Percentiles rank a stretch among this genome's conserved stretches.
Evolutionary conservation across 306 rosid genomes (phyloP).

Genomic region (Vigna mungo): DNA sequence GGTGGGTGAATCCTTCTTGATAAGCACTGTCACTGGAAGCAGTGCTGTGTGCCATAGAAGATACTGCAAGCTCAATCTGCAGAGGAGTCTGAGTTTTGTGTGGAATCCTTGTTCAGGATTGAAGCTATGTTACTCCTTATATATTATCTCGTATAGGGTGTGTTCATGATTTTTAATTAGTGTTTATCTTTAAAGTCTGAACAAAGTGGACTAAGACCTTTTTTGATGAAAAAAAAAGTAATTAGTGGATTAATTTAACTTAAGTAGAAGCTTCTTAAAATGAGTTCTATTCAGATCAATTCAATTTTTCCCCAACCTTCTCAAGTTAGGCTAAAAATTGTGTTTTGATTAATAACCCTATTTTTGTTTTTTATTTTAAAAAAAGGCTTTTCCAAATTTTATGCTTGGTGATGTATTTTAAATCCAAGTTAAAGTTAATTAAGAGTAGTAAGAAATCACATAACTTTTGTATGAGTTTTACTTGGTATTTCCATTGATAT

Average conservation of each 20-base stretch:
- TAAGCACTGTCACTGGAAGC: background rate
- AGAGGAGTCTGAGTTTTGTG: slow-evolving; percentile 1
- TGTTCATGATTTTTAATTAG: background rate
- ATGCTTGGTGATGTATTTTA: background rate
- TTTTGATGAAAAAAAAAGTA: background rate
- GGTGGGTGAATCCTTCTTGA: background rate
- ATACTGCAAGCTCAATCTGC: background rate
- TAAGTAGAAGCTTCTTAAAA: background rate
- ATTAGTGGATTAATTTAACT: background rate
- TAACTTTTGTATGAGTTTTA: too few species aligned
- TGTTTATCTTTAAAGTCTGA: background rate
- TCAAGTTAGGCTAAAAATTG: background rate
- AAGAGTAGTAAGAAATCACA: background rate
- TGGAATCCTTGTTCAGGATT: background rate
- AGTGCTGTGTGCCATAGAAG: background rate
- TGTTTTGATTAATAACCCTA: background rate
- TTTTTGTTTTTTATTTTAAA: background rate
- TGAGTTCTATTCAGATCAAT: background rate
- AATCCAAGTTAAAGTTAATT: background rate
- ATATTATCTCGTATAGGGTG: background rate
- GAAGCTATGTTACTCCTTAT: background rate
- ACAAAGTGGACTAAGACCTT: background rate
- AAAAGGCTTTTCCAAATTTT: background rate
- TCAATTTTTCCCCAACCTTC: background rate
- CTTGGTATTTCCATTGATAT: too few species aligned